A percentile compares a stretch with the other conserved stretches of the same genome.
These are phyloP conservation scores for Xylaria intraflava DNA, from an alignment of 495 filamentous ascomycete species.

Conservation along the genomic window DNA sequence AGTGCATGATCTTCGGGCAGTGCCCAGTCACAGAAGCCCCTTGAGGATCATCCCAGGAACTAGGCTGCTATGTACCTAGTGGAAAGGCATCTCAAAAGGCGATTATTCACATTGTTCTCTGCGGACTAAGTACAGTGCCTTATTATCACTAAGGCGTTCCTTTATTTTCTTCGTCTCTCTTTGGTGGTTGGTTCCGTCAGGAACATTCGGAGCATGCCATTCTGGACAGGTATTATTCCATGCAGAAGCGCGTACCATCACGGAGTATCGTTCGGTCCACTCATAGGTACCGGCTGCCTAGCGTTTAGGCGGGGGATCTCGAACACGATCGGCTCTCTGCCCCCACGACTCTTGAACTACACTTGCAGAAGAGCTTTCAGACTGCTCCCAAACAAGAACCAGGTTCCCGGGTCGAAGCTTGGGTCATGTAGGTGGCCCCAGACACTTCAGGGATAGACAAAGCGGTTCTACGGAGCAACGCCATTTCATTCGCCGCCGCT, in stretches of 20 bases:
- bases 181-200: not conserved
- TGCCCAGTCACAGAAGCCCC: not conserved
- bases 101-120: not conserved
- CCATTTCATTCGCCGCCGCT: slow-evolving; percentile 4
- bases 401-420: slow-evolving; percentile 6
- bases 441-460: slow-evolving; percentile 1
- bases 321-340: slow-evolving; percentile 4
- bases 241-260: not conserved
- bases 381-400: not conserved
- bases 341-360: slow-evolving; percentile 6
- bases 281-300: slow-evolving; percentile 1
- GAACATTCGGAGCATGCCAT: not conserved
- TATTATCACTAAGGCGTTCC: not conserved
- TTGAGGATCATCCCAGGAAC: not conserved
- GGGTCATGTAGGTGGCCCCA: not conserved
- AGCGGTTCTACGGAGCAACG: not conserved
- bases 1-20: slow-evolving; percentile 2
- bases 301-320: not conserved
- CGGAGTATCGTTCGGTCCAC: not conserved
- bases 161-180: not conserved
- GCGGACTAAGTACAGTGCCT: not conserved
- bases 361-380: not conserved
- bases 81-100: not conserved
- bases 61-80: no score
- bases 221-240: not conserved